Percentiles rank a stretch among this genome's conserved stretches.
phyloP scores from a whole-genome alignment of 2,329 filamentous ascomycete genomes.

The Colletotrichum falcatum region DNA sequence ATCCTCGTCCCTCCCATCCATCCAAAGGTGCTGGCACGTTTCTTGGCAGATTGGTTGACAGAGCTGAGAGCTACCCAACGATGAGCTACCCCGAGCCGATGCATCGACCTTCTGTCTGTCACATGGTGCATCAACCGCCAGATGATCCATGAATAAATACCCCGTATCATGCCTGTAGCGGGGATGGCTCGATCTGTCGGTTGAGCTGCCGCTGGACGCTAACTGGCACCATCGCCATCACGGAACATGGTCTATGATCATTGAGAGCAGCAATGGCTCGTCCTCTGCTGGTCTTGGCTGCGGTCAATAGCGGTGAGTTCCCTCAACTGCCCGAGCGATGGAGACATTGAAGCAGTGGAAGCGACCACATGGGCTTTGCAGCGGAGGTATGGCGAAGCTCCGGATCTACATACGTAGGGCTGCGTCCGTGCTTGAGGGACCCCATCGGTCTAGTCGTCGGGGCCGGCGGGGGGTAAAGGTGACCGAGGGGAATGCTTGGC shows the following conservation, averaged over 20 bases:
- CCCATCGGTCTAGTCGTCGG: slow-evolving; percentile 31
- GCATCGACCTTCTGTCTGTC: slow-evolving; percentile 49
- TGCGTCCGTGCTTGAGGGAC: slow-evolving; percentile 28
- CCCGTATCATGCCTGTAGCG: slow-evolving; percentile 40
- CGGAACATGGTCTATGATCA: slow-evolving; percentile 48
- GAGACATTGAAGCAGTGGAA: slow-evolving; percentile 43
- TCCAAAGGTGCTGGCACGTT: slow-evolving; percentile 39
- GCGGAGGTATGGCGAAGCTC: slow-evolving; percentile 44
- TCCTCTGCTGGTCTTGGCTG: slow-evolving; percentile 47
- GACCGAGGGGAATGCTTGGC: slow-evolving; percentile 13
- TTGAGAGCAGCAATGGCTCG: slow-evolving; percentile 42
- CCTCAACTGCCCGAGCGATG: slow-evolving; percentile 40
- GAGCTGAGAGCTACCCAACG: slow-evolving; percentile 32
- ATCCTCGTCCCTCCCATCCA: slow-evolving; percentile 2
- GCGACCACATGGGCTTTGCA: slow-evolving; percentile 40
- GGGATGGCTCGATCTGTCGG: slow-evolving; percentile 43
- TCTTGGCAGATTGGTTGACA: slow-evolving; percentile 39
- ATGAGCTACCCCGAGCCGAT: slow-evolving; percentile 46
- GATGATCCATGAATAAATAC: slow-evolving; percentile 34
- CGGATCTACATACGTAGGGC: slow-evolving; percentile 35
- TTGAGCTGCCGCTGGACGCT: slow-evolving; percentile 42
- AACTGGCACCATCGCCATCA: slow-evolving; percentile 49
- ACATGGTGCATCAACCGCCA: slow-evolving; percentile 44
- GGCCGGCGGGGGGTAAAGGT: slow-evolving; percentile 23
- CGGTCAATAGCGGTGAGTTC: slow-evolving; percentile 40